Evolutionary conservation across 2,329 filamentous ascomycete genomes (phyloP), one percentile per base, ranked within the genome.

Genomic region (Penicillium vulpinum): DNA sequence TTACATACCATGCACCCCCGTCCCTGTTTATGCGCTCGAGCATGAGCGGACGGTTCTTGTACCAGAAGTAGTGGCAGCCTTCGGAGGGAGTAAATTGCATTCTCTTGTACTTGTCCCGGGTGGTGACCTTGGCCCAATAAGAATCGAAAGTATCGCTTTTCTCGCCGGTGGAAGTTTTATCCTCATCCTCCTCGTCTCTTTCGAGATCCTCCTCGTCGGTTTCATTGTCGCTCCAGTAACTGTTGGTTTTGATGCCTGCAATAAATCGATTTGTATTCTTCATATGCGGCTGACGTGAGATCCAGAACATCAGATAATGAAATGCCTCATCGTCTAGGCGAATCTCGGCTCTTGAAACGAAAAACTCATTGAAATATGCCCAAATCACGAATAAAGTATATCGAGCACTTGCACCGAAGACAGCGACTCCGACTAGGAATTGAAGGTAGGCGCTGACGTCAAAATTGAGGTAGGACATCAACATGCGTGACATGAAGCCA

Each of bases 261-360:
- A 89, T 80, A 61, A 89, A 88, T 43, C 81, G 80, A 15, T 85
- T 83, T 0, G 86, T 83, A 5, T 77, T 75, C 58, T 82, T 80
- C 21, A 85, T 80, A 62, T 89, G 89, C 4, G 75, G 71, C 70
- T 90, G 87, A 33, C 77, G 73, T 2, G 86, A 80, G 2, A 90
- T 80, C 88, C 88, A 90, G 26, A 79, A 80, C 85, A 90, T 89
- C 39, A 90, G 67, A 66, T 89, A 88, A 67, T 87, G 87, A 76
- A 89, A 90, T 55, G 88, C 84, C 69, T 90, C 88, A 64, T 91
- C 88, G 56, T 90, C 86, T 28, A 84, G 81, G 43, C 85, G 81
- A 38, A 91, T 83, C 63, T 87, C 84, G 18, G 87, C 86, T 1
- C 82, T 84, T 3, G 84, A 88, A 78, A 88, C 85, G 63, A 88